Evolutionary conservation across 2,329 filamentous ascomycete genomes (phyloP), one percentile per base, ranked within the genome.

Genomic region (Apiospora marii): DNA sequence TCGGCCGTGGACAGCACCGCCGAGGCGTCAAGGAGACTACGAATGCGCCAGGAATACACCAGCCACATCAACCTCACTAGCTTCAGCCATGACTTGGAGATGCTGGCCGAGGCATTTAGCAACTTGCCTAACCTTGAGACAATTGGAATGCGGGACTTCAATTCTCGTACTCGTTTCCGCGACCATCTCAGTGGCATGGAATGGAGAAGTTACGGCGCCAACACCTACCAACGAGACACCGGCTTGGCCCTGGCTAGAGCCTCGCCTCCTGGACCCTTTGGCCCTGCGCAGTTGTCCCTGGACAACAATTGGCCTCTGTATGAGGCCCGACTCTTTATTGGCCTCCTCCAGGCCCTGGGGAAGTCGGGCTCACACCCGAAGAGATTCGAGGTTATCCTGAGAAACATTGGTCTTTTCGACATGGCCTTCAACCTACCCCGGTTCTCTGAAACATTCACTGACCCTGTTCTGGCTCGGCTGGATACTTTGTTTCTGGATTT

Each of bases 91-190:
- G 87, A 88, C 34, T 79, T 84, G 1, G 83, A 87, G 8, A 85
- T 92, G 84, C 85, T 93, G 22, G 81, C 84, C 0, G 84, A 88
- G 44, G 91, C 90, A 1, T 88, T 93, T 70, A 76, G 79, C 13
- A 86, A 87, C 46, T 83, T 93, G 4, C 77, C 80, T 0, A 88
- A 89, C 71, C 85, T 92, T 6, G 81, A 87, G 43, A 88, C 85
- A 0, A 79, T 93, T 19, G 87, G 89, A 34, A 81, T 93, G 34
- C 87, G 91, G 24, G 89, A 92, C 77, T 92, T 88, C 80, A 83
- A 87, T 76, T 87, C 87, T 0, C 30, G 5, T 0, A 84, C 79
- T 13, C 87, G 90, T 5, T 77, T 77, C 16, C 86, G 90, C 3
- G 90, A 92, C 68, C 1, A 67, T 44, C 0, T 24, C 73, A 16